Evolutionary conservation across 192 early-diverging fungal genomes (phyloP), one percentile per base, ranked within the genome.

Genomic region (Entomortierella chlamydospora): DNA sequence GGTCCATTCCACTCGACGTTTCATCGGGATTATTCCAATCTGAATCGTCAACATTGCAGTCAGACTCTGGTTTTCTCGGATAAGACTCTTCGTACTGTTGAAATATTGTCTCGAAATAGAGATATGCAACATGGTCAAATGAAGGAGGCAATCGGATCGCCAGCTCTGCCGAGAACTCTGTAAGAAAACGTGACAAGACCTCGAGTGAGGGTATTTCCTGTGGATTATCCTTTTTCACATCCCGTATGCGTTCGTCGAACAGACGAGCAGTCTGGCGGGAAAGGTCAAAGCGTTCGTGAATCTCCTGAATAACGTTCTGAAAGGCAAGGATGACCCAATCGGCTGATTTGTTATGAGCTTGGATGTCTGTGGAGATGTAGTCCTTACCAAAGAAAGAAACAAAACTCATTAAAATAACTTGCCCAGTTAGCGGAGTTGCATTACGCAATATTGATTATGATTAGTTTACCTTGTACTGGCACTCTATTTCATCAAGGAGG

Each of bases 71-170:
- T 29, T 59, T 26, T 1, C 12, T 15, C 12, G 56, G 30, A 13
- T 58, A 52, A 3, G 45, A 45, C 8, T 13, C 28, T 29, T 72
- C 67, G 31, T 55, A 65, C n/a, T 59, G 76, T 4, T 33, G 45
- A 47, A 79, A 79, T 26, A 66, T 49, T 2, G 68, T 61, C 11
- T 59, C 57, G 51, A 79, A 79, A 23, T 79, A 79, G 20, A 79
- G 56, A 18, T 60, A 42, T 3, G 76, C 76, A 0, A 79, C 52
- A 15, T 64, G 43, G 52, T 70, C 67, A 37, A 79, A 79, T 4
- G 76, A 79, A 4, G 56, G 62, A 23, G 76, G 63, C 1, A 79
- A 41, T 9, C 50, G 61, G 18, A 57, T 79, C 9, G 67, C 67
- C 13, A 79, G 23, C 15, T 56, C 67, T 5, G 67, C 62, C 5